Conservation (phyloP, 306 rosid genomes). For the Lithocarpus polystachyus region DNA sequence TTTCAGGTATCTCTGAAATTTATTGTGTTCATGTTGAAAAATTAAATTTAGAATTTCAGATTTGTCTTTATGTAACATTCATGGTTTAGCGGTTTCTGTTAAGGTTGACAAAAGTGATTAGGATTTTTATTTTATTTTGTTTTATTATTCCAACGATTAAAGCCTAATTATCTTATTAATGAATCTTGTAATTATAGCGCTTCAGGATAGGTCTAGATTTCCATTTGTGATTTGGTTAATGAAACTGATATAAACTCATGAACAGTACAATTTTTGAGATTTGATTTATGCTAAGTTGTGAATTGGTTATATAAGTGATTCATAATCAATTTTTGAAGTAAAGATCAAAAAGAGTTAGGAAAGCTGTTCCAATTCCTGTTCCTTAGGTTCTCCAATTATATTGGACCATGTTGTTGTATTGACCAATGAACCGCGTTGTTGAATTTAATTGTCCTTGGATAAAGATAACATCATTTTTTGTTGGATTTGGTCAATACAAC, state of each 20-base stretch:
- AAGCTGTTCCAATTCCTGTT: too few relatives aligned
- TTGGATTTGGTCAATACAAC: too few relatives aligned
- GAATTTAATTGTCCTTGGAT: too few relatives aligned
- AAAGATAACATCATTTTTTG: too few relatives aligned
- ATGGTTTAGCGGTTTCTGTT: too few relatives aligned
- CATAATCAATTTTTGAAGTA: too few relatives aligned
- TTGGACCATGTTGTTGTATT: too few relatives aligned
- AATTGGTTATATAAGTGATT: not conserved
- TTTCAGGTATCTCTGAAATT: not conserved
- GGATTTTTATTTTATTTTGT: not conserved
- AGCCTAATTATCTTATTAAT: not conserved
- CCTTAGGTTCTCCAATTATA: too few relatives aligned
- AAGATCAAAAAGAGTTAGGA: too few relatives aligned
- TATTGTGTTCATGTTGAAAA: not conserved
- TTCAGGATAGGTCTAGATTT: not conserved
- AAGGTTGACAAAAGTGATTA: not conserved
- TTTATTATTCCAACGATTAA: not conserved
- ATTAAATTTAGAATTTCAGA: not conserved
- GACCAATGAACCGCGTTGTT: too few relatives aligned
- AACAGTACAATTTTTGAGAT: not conserved
- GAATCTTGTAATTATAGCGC: not conserved
- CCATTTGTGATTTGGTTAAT: not conserved
- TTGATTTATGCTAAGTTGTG: not conserved
- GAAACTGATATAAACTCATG: not conserved
- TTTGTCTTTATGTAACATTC: not conserved